A percentile compares a stretch with the other conserved stretches of the same genome.
These are phyloP conservation scores for Talaromyces marneffei DNA, from an alignment of 2,329 filamentous ascomycete genomes.

Conservation along the genomic window DNA sequence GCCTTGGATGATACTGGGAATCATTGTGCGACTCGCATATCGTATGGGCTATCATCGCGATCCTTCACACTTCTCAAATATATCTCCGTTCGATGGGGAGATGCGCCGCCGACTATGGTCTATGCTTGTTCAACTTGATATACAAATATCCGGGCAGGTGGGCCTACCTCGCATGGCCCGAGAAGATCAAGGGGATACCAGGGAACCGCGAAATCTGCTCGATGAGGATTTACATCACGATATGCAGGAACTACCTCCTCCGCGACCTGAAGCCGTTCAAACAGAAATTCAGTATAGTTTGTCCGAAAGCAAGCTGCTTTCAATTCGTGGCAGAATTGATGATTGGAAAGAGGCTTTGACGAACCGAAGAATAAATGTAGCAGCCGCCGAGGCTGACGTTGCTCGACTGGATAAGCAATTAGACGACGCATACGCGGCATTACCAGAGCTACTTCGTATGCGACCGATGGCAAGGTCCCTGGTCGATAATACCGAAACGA, in stretches of 20 bases:
- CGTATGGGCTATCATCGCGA: constrained; percentile 43
- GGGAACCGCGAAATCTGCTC: constrained; percentile 35
- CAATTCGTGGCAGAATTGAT: constrained; percentile 15
- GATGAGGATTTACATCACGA: constrained; percentile 39
- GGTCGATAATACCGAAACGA: constrained; percentile 8
- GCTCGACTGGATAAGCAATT: constrained; percentile 20
- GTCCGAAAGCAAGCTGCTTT: constrained; percentile 12
- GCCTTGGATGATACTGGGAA: constrained; percentile 24
- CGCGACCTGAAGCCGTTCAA: constrained; percentile 21
- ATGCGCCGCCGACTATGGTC: constrained; percentile 34
- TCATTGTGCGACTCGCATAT: constrained; percentile 26
- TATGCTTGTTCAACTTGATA: constrained; percentile 33
- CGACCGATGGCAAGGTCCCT: constrained; percentile 12
- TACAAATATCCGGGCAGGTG: constrained; percentile 33
- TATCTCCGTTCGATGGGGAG: constrained; percentile 27
- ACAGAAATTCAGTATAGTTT: constrained; percentile 22
- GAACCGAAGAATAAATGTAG: constrained; percentile 7
- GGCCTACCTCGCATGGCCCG: constrained; percentile 37
- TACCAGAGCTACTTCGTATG: constrained; percentile 17
- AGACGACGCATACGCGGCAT: constrained; percentile 15
- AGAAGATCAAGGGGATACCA: constrained; percentile 34
- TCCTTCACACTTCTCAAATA: constrained; percentile 28
- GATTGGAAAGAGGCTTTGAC: not conserved
- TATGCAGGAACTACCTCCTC: constrained; percentile 24
- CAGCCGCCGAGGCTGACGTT: constrained; percentile 18